Base-by-base conservation (phyloP, 192 early-diverging fungal species). In the Piromyces finnis region DNA sequence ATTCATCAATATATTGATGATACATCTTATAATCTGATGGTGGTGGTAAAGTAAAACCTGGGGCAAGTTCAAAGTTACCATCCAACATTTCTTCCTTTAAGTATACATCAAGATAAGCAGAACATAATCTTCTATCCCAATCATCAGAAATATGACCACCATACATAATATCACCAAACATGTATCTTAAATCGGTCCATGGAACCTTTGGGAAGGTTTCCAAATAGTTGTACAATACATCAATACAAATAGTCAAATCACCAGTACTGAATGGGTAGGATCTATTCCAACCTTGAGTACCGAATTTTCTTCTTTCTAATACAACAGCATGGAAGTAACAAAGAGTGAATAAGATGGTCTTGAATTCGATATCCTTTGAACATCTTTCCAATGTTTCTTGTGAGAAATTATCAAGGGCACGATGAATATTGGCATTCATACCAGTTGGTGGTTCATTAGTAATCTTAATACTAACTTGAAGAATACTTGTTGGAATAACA, bases 71-170 rank as follows among this genome's bases (percentile, higher is more conserved):
- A 82, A 91, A 91, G 36, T 79, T 82, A 26, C 90, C 87, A 81
- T 91, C 90, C n/a, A 91, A 83, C 89, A 91, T 89, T 78, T 91
- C 89, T 59, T 87, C 84, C 41, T 84, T 84, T 22, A 91, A 37
- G 79, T 91, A 91, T 13, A 86, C 86, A 80, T 91, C 90, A 78
- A 91, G 81, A 82, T 91, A 91, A 13, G 89, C 82, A 14, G 88
- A 88, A 83, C 90, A 91, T 32, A 91, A 82, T 51, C 81, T 79
- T 28, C 90, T 84, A 80, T 91, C 90, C 90, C 88, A 91, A 78
- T 91, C 90, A 79, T 91, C 90, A 12, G 89, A 91, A 84, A 91
- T 91, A 77, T 91, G 90, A n/a, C 90, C 90, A 29, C 90, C 90
- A 80, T 91, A 91, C 90, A 91, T 91, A 81, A 91, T 91, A 78